phyloP scores from a whole-genome alignment of 177 flowering plant genomes.

The Vitis hybrid region DNA sequence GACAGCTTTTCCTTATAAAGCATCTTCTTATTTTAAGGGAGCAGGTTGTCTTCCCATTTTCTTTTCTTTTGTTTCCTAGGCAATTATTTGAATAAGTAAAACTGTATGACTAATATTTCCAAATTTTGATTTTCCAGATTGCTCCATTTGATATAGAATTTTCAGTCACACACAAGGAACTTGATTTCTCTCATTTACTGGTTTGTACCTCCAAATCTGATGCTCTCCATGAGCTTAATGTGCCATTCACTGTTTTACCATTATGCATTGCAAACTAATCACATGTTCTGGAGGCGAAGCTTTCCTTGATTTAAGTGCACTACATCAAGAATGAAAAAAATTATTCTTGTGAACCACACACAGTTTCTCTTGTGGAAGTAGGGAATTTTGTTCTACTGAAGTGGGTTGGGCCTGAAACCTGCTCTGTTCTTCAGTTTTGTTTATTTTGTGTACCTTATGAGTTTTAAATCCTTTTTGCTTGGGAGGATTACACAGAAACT shows the following conservation, averaged over 20 bases:
- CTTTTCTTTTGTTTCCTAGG: background rate
- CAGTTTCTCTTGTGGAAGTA: background rate
- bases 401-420: background rate
- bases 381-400: background rate
- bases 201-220: slow-evolving; percentile 38
- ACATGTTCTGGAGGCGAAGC: slow-evolving; percentile 1
- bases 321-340: background rate
- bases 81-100: background rate
- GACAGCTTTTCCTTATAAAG: slow-evolving; percentile 92
- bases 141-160: slow-evolving; percentile 97
- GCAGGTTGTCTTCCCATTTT: slow-evolving; percentile 54
- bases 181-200: slow-evolving; percentile 98
- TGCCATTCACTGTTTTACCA: background rate
- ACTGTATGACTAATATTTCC: slow-evolving; percentile 8
- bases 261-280: slow-evolving; percentile 10
- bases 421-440: background rate
- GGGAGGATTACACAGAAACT: too few relatives aligned
- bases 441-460: background rate
- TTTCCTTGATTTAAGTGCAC: background rate
- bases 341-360: background rate
- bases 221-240: background rate
- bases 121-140: slow-evolving; percentile 55
- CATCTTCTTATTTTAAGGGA: slow-evolving; percentile 90
- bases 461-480: too few relatives aligned
- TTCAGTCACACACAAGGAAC: slow-evolving; percentile 93